Evolutionary conservation across 352 stramenopile species (phyloP), one percentile per base, ranked within the genome.

Genomic region (Phytophthora pini): DNA sequence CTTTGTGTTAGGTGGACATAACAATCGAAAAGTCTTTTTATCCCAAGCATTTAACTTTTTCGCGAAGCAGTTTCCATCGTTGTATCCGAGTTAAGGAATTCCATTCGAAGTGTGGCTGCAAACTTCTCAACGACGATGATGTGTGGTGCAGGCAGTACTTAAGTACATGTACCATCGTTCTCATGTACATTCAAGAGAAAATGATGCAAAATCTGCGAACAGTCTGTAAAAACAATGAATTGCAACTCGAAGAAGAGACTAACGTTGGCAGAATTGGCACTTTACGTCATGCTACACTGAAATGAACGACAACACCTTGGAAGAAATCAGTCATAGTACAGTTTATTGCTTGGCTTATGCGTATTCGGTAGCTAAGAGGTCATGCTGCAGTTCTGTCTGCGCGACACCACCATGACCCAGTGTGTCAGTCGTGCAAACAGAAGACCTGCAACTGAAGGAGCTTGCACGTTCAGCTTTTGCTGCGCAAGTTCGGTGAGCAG

Each of bases 1-100:
- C 11, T 43, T 43, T 65, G 55, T 58, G 62, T 57, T 70, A 70
- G 26, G 54, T 70, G 53, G 61, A 69, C 47, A 40, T 70, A 44
- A 43, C 29, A 53, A 68, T 46, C 12, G 24, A 68, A 54, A 51
- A 22, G 53, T 68, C 52, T 54, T 60, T 63, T 68, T 48, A 59
- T 59, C 60, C 34, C 45, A 54, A 64, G 5, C 32, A 51, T 22
- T 67, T 53, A n/a, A 12, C 2, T 32, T 44, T 36, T 12, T 36
- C 31, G 1, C 10, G 29, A 32, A 32, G 29, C 29, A 32, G 29
- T 34, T 34, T 34, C 9, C 29, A 34, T 5, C 48, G 13, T 51
- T 54, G 17, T 20, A 20, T 20, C 17, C 17, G 17, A 34, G 6
- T 34, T 34, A 34, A 26, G 7, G 1, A 10, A 34, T 34, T 34